These are phyloP conservation scores for Niebla homalea DNA, from an alignment of 495 filamentous ascomycete species.

Conservation along the genomic window DNA sequence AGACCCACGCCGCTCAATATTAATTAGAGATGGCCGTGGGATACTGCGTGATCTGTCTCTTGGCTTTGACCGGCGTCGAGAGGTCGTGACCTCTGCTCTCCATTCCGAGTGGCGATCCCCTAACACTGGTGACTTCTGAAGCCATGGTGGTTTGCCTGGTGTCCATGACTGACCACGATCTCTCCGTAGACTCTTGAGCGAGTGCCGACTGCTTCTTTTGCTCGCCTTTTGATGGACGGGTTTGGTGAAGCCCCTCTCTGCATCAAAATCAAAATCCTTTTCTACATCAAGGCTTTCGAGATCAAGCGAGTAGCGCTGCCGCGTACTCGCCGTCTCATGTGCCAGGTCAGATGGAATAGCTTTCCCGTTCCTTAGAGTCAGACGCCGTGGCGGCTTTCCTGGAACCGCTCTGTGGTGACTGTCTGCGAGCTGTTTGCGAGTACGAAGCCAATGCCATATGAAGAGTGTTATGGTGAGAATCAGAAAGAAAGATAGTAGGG, in stretches of 20 bases:
- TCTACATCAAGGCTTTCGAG: slow-evolving; percentile 6
- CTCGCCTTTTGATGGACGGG: neutral
- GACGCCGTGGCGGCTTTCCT: slow-evolving; percentile 7
- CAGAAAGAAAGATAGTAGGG: slow-evolving; percentile 15
- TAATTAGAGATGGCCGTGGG: slow-evolving; percentile 2
- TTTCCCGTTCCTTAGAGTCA: slow-evolving; percentile 16
- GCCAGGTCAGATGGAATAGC: slow-evolving; percentile 10
- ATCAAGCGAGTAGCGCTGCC: slow-evolving; percentile 11
- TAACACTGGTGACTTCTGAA: neutral
- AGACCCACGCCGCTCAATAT: slow-evolving; percentile 1
- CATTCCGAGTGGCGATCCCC: neutral
- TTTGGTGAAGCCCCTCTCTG: slow-evolving; percentile 5
- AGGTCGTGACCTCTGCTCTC: neutral
- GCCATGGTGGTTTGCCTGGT: slow-evolving; percentile 2
- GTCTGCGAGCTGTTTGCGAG: slow-evolving; percentile 1
- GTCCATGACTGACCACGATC: neutral
- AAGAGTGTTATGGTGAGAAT: slow-evolving; percentile 10
- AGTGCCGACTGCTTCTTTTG: slow-evolving; percentile 2
- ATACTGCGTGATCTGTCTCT: slow-evolving; percentile 3
- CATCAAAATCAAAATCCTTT: slow-evolving; percentile 4
- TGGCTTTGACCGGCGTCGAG: neutral
- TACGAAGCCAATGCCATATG: slow-evolving; percentile 10
- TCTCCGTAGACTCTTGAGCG: neutral
- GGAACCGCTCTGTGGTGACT: neutral
- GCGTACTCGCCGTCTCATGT: slow-evolving; percentile 9